phyloP scores from a whole-genome alignment of 2,329 filamentous ascomycete genomes.

The Nannizziopsis barbatae region DNA sequence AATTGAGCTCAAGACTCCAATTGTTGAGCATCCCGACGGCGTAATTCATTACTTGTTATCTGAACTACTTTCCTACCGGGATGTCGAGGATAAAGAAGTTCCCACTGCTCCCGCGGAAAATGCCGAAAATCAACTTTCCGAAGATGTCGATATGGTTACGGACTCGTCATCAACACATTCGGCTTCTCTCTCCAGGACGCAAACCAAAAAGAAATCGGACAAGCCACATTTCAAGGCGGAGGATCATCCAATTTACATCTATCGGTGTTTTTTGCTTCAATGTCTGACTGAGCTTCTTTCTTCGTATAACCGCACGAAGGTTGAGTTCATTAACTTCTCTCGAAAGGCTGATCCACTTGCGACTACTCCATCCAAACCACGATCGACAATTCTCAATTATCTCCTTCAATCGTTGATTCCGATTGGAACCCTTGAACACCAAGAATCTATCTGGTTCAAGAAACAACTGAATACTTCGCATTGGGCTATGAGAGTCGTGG shows the following conservation, averaged over 20 bases:
- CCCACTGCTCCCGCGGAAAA: slow-evolving; percentile 21
- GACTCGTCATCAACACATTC: slow-evolving; percentile 26
- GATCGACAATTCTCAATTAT: slow-evolving; percentile 87
- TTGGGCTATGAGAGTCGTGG: slow-evolving; percentile 76
- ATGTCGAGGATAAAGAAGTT: slow-evolving; percentile 74
- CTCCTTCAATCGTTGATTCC: slow-evolving; percentile 69
- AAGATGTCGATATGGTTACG: slow-evolving; percentile 43
- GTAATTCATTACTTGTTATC: slow-evolving; percentile 91
- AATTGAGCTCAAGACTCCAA: slow-evolving; percentile 64
- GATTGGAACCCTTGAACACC: slow-evolving; percentile 53
- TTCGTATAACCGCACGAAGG: slow-evolving; percentile 87
- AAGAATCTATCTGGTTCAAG: slow-evolving; percentile 65
- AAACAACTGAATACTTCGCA: slow-evolving; percentile 76
- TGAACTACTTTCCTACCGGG: slow-evolving; percentile 81
- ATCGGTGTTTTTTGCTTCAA: slow-evolving; percentile 87
- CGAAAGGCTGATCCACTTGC: slow-evolving; percentile 74
- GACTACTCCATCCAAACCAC: slow-evolving; percentile 83
- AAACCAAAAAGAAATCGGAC: slow-evolving; percentile 46
- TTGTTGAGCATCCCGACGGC: slow-evolving; percentile 85
- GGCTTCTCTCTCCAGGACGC: slow-evolving; percentile 2
- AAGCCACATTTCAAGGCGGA: slow-evolving; percentile 80
- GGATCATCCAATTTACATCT: slow-evolving; percentile 91
- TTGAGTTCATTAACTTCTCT: slow-evolving; percentile 99
- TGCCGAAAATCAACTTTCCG: slow-evolving; percentile 21
- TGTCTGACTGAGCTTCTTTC: slow-evolving; percentile 72